A percentile compares a stretch with the other conserved stretches of the same genome.
phyloP scores from a whole-genome alignment of 116 monocot genomes.

The Iris pallida region DNA sequence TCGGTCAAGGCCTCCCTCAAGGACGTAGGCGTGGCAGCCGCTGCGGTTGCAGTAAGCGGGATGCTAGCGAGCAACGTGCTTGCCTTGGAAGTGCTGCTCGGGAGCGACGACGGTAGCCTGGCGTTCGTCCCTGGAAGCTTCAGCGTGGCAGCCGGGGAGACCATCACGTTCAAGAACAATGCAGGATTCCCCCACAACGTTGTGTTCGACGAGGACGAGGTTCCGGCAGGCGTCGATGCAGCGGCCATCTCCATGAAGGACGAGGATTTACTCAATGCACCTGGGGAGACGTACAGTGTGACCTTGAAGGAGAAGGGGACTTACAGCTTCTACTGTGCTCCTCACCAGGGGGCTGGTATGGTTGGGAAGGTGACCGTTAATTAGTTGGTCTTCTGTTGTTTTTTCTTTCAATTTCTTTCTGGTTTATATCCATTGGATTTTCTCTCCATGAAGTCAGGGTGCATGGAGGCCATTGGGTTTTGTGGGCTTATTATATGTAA shows the following conservation, averaged over 20 bases:
- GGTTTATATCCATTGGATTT: background rate
- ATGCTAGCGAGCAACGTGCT: conserved; percentile 59
- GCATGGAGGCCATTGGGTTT: too few species aligned
- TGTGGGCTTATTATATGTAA: too few species aligned
- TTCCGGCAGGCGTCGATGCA: conserved; percentile 62
- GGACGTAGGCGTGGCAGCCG: conserved; percentile 26
- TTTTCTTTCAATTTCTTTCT: background rate
- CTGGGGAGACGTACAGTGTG: conserved; percentile 58
- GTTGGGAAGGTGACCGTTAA: conserved; percentile 74
- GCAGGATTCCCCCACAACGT: conserved; percentile 92
- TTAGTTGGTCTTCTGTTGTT: conserved; percentile 6
- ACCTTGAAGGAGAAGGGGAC: conserved; percentile 54
- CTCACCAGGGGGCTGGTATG: conserved; percentile 93
- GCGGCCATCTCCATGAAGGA: conserved; percentile 64
- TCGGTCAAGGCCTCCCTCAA: conserved; percentile 52
- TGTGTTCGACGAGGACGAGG: conserved; percentile 77
- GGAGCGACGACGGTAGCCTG: conserved; percentile 38
- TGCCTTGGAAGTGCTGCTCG: conserved; percentile 52
- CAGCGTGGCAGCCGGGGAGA: conserved; percentile 48
- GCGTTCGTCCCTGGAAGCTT: conserved; percentile 61
- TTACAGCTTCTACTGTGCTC: conserved; percentile 78
- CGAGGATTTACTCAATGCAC: conserved; percentile 65
- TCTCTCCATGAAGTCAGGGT: background rate
- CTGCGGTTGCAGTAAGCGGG: conserved; percentile 44
- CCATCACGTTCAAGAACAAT: conserved; percentile 84